phyloP scores from a whole-genome alignment of 73 alveolate genomes.

The Paramecium octaurelia region DNA sequence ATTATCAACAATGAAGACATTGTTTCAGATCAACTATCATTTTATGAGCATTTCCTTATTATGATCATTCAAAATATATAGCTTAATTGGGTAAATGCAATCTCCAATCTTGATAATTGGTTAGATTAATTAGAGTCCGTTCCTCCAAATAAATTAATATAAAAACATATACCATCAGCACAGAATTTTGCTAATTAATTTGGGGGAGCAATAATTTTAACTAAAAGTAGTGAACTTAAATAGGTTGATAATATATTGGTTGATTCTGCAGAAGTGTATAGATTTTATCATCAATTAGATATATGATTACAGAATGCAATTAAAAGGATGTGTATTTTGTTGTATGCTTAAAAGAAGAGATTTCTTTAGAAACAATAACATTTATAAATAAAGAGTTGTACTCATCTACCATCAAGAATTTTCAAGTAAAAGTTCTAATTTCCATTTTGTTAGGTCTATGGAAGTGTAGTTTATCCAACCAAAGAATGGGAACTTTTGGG shows the following conservation, averaged over 20 bases:
- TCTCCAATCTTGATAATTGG: not conserved
- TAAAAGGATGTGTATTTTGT: not conserved
- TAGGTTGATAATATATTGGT: no score
- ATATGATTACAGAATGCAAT: conserved; percentile 12
- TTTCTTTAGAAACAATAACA: not conserved
- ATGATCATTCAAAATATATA: not conserved
- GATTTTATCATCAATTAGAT: not conserved
- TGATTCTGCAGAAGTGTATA: no score
- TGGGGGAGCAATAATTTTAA: no score
- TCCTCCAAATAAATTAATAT: not conserved
- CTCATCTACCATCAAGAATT: not conserved
- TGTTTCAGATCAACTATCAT: not conserved
- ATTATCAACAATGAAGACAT: not conserved
- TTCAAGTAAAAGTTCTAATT: not conserved
- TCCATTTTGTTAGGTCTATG: not conserved
- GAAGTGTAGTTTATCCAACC: conserved; percentile 28
- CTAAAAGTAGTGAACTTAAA: no score
- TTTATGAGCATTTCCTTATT: not conserved
- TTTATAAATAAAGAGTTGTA: not conserved
- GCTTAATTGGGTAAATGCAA: not conserved
- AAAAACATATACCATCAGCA: not conserved
- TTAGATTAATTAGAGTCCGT: not conserved
- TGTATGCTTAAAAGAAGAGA: conserved; percentile 16
- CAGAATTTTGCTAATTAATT: no score
- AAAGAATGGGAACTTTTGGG: conserved; percentile 33